Evolutionary conservation across 2,329 filamentous ascomycete species (phyloP).

Genomic region (Colletotrichum sp.): DNA sequence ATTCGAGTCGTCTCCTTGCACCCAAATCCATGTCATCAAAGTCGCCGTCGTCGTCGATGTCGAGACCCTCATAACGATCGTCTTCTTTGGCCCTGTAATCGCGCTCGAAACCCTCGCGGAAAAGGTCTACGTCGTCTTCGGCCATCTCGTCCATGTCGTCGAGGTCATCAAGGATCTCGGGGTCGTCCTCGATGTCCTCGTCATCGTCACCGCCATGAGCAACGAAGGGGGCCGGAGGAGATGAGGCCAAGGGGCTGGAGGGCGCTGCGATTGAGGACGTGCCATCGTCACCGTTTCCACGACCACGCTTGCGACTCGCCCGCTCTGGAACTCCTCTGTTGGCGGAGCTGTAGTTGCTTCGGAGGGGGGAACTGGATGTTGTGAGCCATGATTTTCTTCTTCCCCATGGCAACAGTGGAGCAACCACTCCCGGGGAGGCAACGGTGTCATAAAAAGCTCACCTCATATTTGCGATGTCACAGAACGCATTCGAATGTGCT

Average conservation of each 20-base stretch:
- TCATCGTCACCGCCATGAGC: constrained; percentile 72
- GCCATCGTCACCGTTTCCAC: constrained; percentile 55
- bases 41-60: constrained; percentile 79
- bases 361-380: constrained; percentile 76
- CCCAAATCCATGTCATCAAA: constrained; percentile 73
- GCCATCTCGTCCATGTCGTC: constrained; percentile 83
- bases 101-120: constrained; percentile 74
- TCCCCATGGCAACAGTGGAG: neutral
- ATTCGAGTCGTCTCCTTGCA: constrained; percentile 73
- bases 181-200: constrained; percentile 75
- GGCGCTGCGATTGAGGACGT: constrained; percentile 55
- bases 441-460: constrained; percentile 19
- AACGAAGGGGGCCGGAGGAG: constrained; percentile 68
- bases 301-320: constrained; percentile 60
- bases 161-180: constrained; percentile 73
- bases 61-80: constrained; percentile 73
- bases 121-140: constrained; percentile 81
- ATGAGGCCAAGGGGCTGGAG: constrained; percentile 71
- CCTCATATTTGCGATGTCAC: constrained; percentile 32
- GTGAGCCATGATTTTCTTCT: constrained; percentile 13
- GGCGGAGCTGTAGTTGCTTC: constrained; percentile 80
- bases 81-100: constrained; percentile 73
- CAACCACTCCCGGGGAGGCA: neutral
- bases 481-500: neutral
- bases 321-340: constrained; percentile 72